Base-by-base conservation (phyloP, 1,139 yeast species). In the Yamadazyma triangularis region DNA sequence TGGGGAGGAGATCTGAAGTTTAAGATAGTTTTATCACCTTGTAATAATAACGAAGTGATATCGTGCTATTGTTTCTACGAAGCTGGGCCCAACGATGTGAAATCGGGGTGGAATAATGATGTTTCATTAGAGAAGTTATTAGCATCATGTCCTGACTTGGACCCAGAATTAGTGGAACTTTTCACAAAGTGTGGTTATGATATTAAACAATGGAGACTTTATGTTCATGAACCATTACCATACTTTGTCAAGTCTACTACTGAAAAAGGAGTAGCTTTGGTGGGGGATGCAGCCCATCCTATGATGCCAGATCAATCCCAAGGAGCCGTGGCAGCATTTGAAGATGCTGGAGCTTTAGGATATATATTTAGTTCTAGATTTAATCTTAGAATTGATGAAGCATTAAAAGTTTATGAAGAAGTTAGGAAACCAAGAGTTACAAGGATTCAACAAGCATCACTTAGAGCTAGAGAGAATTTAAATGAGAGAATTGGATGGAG, bases 271-370 rank as follows among this genome's bases (percentile, higher is more conserved):
- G 47, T 58, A 15, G 55, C 53, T 13, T 44, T 60, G 19, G 29
- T 61, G 12, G 67, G 67, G n/a, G 70, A 61, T 41, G 56, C 65
- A 2, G 57, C 60, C 15, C 70, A 63, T 40, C 59, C 69, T 4
- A 63, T 63, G 37, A 45, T 63, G 40, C 68, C 70, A 4, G 63
- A 62, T 41, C 48, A 62, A 30, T 63, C 66, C 7, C 60, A 58
- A 30, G 70, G 70, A 12, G 69, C 69, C 9, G 63, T 62, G 3
- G 62, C 59, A 40, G 68, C 69, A 1, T 49, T 63, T 31, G 70
- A 53, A 39, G 58, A 53, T 35, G 45, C 52, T 5, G 56, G 54
- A 9, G 50, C 50, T 11, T 40, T 51, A 24, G 40, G 44, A 10
- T 40, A 39, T 15, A 37, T 40, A 13, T 40, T 40, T 15, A 35